Conservation (phyloP, 495 filamentous ascomycete species). For the Aspergillus conjunctus region DNA sequence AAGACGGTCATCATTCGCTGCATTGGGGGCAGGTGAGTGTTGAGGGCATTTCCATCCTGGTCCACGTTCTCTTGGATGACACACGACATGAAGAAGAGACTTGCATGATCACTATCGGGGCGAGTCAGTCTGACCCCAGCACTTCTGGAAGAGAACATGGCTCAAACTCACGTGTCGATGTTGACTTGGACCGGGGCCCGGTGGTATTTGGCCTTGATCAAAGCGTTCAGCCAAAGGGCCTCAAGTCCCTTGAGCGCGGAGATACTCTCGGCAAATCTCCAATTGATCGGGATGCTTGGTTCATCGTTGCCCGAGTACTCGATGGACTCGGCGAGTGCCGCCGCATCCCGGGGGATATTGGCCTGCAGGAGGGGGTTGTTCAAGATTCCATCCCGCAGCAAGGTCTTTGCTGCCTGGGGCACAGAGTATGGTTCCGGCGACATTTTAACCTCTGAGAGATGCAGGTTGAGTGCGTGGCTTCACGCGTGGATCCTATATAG, state of each 20-base stretch:
- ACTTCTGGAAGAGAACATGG: not conserved
- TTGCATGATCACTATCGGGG: conserved; percentile 33
- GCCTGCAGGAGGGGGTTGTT: conserved; percentile 13
- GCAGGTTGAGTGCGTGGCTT: too few species aligned
- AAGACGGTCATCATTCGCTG: conserved; percentile 11
- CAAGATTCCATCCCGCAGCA: conserved; percentile 19
- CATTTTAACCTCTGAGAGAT: too few species aligned
- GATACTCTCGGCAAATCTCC: conserved; percentile 61
- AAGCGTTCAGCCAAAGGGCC: conserved; percentile 53
- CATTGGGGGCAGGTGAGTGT: not conserved
- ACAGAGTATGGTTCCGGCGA: not conserved
- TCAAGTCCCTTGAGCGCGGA: conserved; percentile 64
- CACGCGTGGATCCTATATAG: too few species aligned
- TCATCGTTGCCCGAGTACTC: conserved; percentile 6
- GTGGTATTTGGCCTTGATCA: conserved; percentile 49
- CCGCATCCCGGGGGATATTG: conserved; percentile 2
- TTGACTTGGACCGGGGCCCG: conserved; percentile 38
- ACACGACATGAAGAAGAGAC: conserved; percentile 34
- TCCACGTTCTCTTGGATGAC: conserved; percentile 23
- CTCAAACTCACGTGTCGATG: conserved; percentile 54
- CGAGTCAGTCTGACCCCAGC: not conserved
- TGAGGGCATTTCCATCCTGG: conserved; percentile 7
- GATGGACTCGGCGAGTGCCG: conserved; percentile 2
- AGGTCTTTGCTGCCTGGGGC: not conserved
- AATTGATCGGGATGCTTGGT: conserved; percentile 25